These are phyloP conservation scores for Periconia sp. DNA, from an alignment of 2,329 filamentous ascomycete genomes.

Conservation along the genomic window DNA sequence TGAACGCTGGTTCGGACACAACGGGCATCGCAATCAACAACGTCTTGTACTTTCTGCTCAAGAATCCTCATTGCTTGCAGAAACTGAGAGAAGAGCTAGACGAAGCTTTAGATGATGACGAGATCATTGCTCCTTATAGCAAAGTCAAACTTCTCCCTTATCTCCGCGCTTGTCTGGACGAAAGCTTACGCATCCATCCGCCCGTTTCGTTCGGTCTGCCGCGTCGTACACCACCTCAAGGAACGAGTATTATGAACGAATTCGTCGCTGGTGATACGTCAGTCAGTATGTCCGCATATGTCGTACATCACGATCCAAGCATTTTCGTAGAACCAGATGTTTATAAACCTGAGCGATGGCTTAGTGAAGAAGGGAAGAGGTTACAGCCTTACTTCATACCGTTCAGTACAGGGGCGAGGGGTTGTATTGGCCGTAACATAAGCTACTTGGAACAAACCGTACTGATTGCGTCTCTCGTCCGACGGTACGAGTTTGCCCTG, in stretches of 20 bases:
- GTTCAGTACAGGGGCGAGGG: constrained; percentile 1
- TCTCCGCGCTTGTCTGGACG: constrained; percentile 50
- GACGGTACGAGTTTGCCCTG: constrained; percentile 2
- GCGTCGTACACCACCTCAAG: constrained; percentile 48
- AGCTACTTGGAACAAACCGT: constrained; percentile 3
- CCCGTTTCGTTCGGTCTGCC: constrained; percentile 45
- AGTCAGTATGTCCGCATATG: constrained; percentile 24
- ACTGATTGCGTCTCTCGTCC: neutral
- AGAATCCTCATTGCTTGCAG: constrained; percentile 6
- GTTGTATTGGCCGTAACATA: constrained; percentile 6
- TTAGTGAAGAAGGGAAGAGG: constrained; percentile 1
- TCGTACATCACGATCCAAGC: constrained; percentile 1
- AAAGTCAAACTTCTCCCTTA: constrained; percentile 5
- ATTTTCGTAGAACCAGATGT: neutral
- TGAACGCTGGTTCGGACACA: constrained; percentile 12
- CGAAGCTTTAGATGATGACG: constrained; percentile 8
- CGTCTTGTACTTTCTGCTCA: constrained; percentile 9
- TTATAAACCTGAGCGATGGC: neutral
- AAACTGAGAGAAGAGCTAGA: constrained; percentile 16
- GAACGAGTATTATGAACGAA: constrained; percentile 41
- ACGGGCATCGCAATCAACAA: constrained; percentile 17
- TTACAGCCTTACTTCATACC: constrained; percentile 1
- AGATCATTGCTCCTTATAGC: constrained; percentile 7
- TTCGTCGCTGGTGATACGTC: constrained; percentile 40
- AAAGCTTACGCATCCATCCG: constrained; percentile 51